Conservation (phyloP, 257 asterid species). For the Solanum lycopersicoides region DNA sequence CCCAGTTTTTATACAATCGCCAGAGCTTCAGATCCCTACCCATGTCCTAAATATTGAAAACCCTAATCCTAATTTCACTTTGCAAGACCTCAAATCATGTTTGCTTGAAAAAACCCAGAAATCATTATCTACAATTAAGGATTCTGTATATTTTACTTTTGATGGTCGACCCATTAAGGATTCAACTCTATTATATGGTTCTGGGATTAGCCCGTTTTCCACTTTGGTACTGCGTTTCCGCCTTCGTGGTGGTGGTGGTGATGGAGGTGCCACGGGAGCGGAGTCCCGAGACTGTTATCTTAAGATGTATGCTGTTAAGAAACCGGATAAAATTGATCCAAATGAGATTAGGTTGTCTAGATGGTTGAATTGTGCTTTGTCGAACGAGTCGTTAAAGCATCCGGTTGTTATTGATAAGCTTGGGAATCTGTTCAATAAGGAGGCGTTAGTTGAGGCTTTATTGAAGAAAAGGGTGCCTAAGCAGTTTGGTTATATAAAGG, state of each 20-base stretch:
- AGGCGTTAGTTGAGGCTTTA: constrained; percentile 79
- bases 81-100: constrained; percentile 41
- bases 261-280: constrained; percentile 96
- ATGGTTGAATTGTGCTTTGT: constrained; percentile 73
- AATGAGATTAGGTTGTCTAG: constrained; percentile 70
- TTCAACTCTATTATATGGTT: constrained; percentile 23
- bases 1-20: constrained; percentile 57
- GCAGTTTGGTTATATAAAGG: constrained; percentile 68
- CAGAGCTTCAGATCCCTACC: constrained; percentile 42
- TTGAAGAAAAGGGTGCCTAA: constrained; percentile 76
- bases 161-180: constrained; percentile 51
- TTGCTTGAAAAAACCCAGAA: constrained; percentile 19
- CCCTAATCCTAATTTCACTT: constrained; percentile 48
- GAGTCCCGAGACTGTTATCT: constrained; percentile 88
- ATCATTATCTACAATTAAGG: constrained; percentile 1
- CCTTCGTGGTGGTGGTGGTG: constrained; percentile 77
- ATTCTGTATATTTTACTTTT: constrained; percentile 44
- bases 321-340: constrained; percentile 80
- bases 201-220: constrained; percentile 35
- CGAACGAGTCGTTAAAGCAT: constrained; percentile 67
- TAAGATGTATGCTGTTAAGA: constrained; percentile 77
- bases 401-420: constrained; percentile 72
- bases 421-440: constrained; percentile 88
- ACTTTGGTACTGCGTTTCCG: constrained; percentile 56
- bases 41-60: constrained; percentile 33